Percentiles rank a stretch among this genome's conserved stretches.
Evolutionary conservation across 2,329 filamentous ascomycete species (phyloP).

Genomic region (Trichoderma gracile): DNA sequence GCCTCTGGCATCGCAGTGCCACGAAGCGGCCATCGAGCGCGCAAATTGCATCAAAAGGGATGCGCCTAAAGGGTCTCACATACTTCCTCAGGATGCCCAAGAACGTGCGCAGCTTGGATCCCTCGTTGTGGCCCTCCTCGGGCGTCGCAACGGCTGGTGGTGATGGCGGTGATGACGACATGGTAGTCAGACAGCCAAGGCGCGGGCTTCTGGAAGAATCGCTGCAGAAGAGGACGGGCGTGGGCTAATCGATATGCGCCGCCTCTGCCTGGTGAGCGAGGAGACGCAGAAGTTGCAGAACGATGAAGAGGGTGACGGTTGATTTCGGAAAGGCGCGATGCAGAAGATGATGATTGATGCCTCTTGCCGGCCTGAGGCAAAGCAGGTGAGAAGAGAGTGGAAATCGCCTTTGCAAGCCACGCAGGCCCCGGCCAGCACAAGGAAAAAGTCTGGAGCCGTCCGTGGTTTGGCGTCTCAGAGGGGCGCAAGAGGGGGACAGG

Average conservation of each 20-base stretch:
- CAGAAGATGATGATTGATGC: background rate
- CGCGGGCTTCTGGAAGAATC: background rate
- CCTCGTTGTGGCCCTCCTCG: conserved; percentile 66
- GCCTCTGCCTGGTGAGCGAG: background rate
- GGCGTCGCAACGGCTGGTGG: conserved; percentile 38
- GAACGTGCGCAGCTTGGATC: conserved; percentile 86
- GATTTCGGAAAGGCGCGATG: background rate
- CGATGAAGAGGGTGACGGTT: background rate
- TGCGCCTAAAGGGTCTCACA: conserved; percentile 37
- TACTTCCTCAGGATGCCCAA: conserved; percentile 85
- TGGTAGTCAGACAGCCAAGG: conserved; percentile 28
- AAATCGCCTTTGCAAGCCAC: background rate
- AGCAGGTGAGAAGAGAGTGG: conserved; percentile 17
- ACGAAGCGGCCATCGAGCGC: background rate
- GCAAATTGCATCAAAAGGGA: background rate
- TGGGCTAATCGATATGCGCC: conserved; percentile 4
- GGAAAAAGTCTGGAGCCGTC: conserved; percentile 15
- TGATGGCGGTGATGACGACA: conserved; percentile 42
- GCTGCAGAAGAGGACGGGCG: background rate
- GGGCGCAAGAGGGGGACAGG: background rate
- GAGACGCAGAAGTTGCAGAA: background rate
- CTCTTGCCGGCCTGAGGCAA: conserved; percentile 10
- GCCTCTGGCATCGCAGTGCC: background rate
- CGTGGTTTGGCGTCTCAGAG: conserved; percentile 18
- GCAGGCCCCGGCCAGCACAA: background rate